phyloP scores from a whole-genome alignment of 768 basidiomycete species.

The Boletus rubroflammeus region DNA sequence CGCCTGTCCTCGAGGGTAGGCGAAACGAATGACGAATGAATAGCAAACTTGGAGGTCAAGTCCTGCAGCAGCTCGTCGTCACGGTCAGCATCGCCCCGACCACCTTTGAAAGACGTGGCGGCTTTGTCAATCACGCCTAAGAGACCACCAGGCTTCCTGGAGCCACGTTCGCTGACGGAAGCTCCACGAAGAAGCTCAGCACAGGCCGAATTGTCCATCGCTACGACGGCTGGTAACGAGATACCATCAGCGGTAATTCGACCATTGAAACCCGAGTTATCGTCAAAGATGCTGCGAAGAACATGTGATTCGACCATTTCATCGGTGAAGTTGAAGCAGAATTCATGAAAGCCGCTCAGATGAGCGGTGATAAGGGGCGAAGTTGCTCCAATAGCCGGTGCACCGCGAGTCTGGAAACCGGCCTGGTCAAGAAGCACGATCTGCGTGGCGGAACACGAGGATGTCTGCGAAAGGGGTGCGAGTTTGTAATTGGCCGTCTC shows the following conservation, averaged over 20 bases:
- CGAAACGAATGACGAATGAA: conserved; percentile 50
- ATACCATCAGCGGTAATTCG: conserved; percentile 51
- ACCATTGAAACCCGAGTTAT: conserved; percentile 43
- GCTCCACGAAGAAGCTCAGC: conserved; percentile 58
- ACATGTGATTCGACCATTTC: conserved; percentile 60
- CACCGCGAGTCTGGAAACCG: conserved; percentile 54
- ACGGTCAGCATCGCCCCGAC: conserved; percentile 45
- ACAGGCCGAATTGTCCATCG: conserved; percentile 54
- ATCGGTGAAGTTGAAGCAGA: conserved; percentile 56
- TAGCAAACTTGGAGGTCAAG: conserved; percentile 43
- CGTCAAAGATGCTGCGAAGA: conserved; percentile 50
- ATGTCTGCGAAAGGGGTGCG: conserved; percentile 41
- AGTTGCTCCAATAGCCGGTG: conserved; percentile 37
- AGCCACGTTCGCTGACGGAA: conserved; percentile 41
- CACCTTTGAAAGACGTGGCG: conserved; percentile 45
- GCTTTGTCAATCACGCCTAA: conserved; percentile 54
- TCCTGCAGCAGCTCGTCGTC: conserved; percentile 51
- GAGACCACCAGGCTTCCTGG: conserved; percentile 55
- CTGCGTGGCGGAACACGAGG: conserved; percentile 41
- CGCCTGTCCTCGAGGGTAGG: conserved; percentile 30
- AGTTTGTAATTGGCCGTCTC: conserved; percentile 61
- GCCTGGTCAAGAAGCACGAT: conserved; percentile 54
- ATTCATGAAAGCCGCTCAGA: conserved; percentile 59
- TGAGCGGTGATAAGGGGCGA: conserved; percentile 53
- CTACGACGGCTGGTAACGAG: conserved; percentile 42